Conservation (phyloP, 805 yeast species). For the Sugiyamaella valdiviana region DNA sequence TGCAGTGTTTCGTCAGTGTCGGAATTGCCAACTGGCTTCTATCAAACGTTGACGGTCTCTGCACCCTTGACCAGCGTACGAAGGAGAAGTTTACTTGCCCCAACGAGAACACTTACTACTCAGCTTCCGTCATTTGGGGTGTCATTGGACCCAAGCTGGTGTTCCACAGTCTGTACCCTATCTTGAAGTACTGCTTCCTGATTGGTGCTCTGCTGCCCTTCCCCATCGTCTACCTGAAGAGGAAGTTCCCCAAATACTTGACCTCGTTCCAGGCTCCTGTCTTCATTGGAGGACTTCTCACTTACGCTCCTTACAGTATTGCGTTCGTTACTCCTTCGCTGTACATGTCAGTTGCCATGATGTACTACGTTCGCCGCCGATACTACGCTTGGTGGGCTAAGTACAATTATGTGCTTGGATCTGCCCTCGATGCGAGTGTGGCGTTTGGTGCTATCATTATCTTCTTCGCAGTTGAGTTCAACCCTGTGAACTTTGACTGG, state of each 20-base stretch:
- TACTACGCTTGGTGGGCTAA: conserved; percentile 52
- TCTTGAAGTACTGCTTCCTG: conserved; percentile 57
- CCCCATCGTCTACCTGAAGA: conserved; percentile 14
- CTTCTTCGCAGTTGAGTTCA: conserved; percentile 47
- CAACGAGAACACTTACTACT: conserved; percentile 38
- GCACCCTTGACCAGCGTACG: conserved; percentile 35
- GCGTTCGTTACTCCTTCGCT: conserved; percentile 39
- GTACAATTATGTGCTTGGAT: conserved; percentile 46
- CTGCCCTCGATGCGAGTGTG: conserved; percentile 56
- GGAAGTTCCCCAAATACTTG: neutral
- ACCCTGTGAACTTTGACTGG: conserved; percentile 40
- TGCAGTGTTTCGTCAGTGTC: conserved; percentile 28
- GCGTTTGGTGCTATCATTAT: conserved; percentile 54
- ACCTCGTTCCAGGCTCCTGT: conserved; percentile 15
- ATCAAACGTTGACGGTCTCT: conserved; percentile 32
- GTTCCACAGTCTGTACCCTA: conserved; percentile 50
- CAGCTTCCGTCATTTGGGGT: conserved; percentile 53
- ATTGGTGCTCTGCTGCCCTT: conserved; percentile 38
- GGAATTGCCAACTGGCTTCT: conserved; percentile 33
- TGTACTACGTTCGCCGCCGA: conserved; percentile 41
- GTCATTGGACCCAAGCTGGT: conserved; percentile 51
- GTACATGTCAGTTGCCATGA: conserved; percentile 38
- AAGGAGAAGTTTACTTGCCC: conserved; percentile 36
- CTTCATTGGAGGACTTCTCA: conserved; percentile 29
- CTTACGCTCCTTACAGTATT: conserved; percentile 35